phyloP scores from a whole-genome alignment of 2,329 filamentous ascomycete species.

The Cladophialophora immunda region DNA sequence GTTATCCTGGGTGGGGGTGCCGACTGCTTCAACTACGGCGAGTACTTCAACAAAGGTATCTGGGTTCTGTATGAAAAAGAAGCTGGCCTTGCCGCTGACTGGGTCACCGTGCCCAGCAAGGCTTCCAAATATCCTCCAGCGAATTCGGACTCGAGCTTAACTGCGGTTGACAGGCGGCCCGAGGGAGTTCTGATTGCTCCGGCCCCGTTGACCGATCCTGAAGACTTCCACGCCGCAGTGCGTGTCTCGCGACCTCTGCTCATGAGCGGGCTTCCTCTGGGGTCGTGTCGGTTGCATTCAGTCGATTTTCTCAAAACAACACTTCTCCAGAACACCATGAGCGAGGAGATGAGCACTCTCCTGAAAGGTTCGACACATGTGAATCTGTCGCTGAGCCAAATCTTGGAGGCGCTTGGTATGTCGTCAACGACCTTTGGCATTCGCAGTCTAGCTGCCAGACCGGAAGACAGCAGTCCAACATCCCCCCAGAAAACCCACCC shows the following conservation, averaged over 20 bases:
- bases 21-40: conserved; percentile 90
- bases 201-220: not conserved
- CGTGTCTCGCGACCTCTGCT: conserved; percentile 21
- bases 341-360: not conserved
- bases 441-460: not conserved
- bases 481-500: conserved; percentile 55
- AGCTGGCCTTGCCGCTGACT: conserved; percentile 43
- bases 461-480: not conserved
- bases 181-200: conserved; percentile 17
- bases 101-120: conserved; percentile 43
- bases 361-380: not conserved
- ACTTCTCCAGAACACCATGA: conserved; percentile 62
- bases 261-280: conserved; percentile 71
- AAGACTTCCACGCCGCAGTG: conserved; percentile 13
- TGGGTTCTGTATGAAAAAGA: conserved; percentile 56
- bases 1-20: conserved; percentile 80
- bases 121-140: conserved; percentile 15
- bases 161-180: conserved; percentile 2
- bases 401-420: not conserved
- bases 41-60: conserved; percentile 76
- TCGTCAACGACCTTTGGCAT: not conserved
- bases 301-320: conserved; percentile 83
- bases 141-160: conserved; percentile 18
- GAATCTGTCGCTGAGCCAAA: not conserved
- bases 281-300: conserved; percentile 72